Evolutionary conservation across 2,329 filamentous ascomycete species (phyloP).

Genomic region (Onygenales sp.): DNA sequence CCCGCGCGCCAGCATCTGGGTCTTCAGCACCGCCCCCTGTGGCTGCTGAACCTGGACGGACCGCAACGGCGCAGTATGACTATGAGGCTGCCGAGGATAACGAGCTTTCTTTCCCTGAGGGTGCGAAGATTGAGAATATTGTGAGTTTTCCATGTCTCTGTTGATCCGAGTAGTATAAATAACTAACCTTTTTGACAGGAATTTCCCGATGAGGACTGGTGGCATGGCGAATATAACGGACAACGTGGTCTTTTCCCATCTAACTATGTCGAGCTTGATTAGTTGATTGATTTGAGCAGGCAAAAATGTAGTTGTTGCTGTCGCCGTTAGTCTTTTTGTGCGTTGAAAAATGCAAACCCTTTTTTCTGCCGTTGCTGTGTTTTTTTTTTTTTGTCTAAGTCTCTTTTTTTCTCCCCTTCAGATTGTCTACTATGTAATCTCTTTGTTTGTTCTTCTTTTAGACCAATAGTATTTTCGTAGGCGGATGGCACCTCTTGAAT

Average conservation of each 20-base stretch:
- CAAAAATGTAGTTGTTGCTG: neutral
- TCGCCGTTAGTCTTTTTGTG: neutral
- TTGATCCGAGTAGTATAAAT: neutral
- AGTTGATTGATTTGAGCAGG: conserved; percentile 11
- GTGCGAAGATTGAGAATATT: conserved; percentile 68
- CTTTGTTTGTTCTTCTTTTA: no score
- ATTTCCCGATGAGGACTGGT: conserved; percentile 98
- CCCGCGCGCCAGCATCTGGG: conserved; percentile 26
- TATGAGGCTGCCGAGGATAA: conserved; percentile 98
- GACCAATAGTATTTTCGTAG: no score
- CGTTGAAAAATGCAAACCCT: neutral
- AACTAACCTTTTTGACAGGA: conserved; percentile 43
- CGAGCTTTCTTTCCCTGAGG: conserved; percentile 74
- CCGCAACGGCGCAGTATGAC: conserved; percentile 81
- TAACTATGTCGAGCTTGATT: conserved; percentile 39
- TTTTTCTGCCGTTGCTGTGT: neutral
- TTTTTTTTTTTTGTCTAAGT: neutral
- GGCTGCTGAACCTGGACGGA: conserved; percentile 32
- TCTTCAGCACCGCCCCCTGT: conserved; percentile 27
- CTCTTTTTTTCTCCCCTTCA: no score
- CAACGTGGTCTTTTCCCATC: conserved; percentile 68
- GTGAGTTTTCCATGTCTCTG: conserved; percentile 40
- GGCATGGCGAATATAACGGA: conserved; percentile 79
- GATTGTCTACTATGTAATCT: no score
- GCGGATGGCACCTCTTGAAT: no score